Percentiles rank a stretch among this genome's conserved stretches.
Evolutionary conservation across 257 asterid genomes (phyloP).

Genomic region (Ehretia macrophylla): DNA sequence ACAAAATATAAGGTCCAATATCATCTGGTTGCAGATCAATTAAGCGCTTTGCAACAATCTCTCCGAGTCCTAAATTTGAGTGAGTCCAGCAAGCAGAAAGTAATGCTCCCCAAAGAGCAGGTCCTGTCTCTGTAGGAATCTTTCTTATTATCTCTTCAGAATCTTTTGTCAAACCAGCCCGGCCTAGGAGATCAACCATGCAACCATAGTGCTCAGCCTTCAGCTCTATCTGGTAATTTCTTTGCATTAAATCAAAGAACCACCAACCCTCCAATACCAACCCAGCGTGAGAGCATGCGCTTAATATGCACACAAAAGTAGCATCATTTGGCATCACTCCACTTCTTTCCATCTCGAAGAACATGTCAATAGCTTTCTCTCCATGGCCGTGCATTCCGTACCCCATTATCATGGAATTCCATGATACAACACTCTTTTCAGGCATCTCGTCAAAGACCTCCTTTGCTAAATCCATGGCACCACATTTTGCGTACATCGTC

Average conservation of each 20-base stretch:
- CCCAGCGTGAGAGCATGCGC: conserved; percentile 36
- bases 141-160: conserved; percentile 22
- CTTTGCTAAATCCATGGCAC: conserved; percentile 31
- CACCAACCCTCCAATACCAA: conserved; percentile 42
- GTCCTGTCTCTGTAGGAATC: conserved; percentile 13
- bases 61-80: conserved; percentile 35
- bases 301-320: conserved; percentile 31
- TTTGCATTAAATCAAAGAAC: conserved; percentile 32
- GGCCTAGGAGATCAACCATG: conserved; percentile 35
- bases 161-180: conserved; percentile 29
- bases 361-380: conserved; percentile 31
- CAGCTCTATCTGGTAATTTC: conserved; percentile 26
- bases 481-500: conserved; percentile 34
- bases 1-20: conserved; percentile 31
- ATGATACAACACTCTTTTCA: conserved; percentile 29
- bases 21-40: conserved; percentile 28
- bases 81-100: conserved; percentile 29
- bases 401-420: conserved; percentile 45
- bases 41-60: conserved; percentile 23
- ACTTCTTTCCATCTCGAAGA: conserved; percentile 28
- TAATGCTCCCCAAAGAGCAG: conserved; percentile 28
- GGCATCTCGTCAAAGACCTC: conserved; percentile 33
- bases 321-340: conserved; percentile 36
- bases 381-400: conserved; percentile 33
- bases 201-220: conserved; percentile 41